Evolutionary conservation across 225 moss, liverwort and hornwort genomes (phyloP).

Genomic region (Sphagnum contortum): DNA sequence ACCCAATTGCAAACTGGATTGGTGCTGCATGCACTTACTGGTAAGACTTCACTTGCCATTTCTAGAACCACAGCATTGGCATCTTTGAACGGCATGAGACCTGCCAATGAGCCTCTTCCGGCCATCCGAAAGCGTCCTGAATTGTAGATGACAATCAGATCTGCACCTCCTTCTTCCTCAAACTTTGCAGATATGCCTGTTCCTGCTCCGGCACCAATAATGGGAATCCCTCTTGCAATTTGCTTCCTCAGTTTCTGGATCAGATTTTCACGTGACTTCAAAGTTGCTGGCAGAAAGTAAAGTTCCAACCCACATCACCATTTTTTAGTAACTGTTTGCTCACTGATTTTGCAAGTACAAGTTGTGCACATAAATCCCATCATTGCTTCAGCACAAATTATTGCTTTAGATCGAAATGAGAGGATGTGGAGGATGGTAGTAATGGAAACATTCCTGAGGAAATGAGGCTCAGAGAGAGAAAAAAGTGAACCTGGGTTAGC

Average conservation of each 20-base stretch:
- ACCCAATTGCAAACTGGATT: too few species aligned
- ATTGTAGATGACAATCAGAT: conserved; percentile 82
- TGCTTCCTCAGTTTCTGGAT: conserved; percentile 62
- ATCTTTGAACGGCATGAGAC: conserved; percentile 97
- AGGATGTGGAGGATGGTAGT: too few species aligned
- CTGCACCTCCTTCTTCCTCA: conserved; percentile 90
- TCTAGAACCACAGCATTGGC: conserved; percentile 94
- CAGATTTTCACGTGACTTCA: conserved; percentile 40
- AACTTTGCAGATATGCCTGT: conserved; percentile 98
- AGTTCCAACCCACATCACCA: too few species aligned
- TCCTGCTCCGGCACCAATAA: conserved; percentile 95
- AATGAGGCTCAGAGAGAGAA: conserved; percentile 3
- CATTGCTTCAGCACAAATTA: too few species aligned
- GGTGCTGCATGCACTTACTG: conserved; percentile 30
- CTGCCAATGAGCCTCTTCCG: conserved; percentile 85
- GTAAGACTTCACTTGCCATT: conserved; percentile 88
- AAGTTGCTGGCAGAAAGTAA: conserved; percentile 38
- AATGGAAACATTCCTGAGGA: conserved; percentile 1
- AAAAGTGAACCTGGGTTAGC: conserved; percentile 67
- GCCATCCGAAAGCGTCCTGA: conserved; percentile 97
- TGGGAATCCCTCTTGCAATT: conserved; percentile 77
- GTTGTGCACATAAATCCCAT: too few species aligned
- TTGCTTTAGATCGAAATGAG: too few species aligned
- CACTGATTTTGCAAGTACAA: too few species aligned
- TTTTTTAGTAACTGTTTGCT: too few species aligned